Base-by-base conservation (phyloP, 352 stramenopile genomes). In the Blastocystis sp. region DNA sequence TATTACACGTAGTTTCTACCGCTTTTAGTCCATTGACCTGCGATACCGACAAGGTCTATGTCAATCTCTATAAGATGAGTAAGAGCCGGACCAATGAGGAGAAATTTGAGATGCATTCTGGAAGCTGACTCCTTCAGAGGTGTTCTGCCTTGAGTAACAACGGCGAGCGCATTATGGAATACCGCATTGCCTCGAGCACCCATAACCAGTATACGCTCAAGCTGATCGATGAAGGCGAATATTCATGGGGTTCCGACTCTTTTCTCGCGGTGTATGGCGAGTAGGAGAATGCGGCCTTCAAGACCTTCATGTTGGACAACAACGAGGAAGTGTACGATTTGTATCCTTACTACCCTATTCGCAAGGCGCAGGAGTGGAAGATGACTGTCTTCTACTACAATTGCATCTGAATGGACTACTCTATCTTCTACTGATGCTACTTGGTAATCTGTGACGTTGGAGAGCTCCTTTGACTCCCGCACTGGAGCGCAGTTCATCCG, bases 401-500 rank as follows among this genome's bases (percentile, higher is more conserved):
- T 61, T 79, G 38, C 45, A 10, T 34, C 28, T 34, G 48, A 43
- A 23, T 79, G 69, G 69, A 79, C 69, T 34, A 38, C 9, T n/a
- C 19, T 45, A 38, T 23, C 14, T 11, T 56, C 48, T 17, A 45
- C 19, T 11, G 76, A 86, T 78, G n/a, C 34, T 65, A 21, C 4
- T 78, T 86, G 76, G 76, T 23, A 19, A 17, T 21, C 38, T 17
- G 43, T 38, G 17, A 87, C 23, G 17, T 21, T 61, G 7, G 56
- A 56, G 41, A 48, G 38, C 38, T 19, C 28, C 43, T 21, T 56
- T 21, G 17, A 17, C 52, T 17, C 34, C 34, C 14, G 2, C 10
- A 62, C 77, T 78, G 77, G 77, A 59, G 71, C 77, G 23, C 62
- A 77, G 56, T 87, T 71, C 21, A 71, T 77, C 65, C 77, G 77